A percentile compares a stretch with the other conserved stretches of the same genome.
Conservation (phyloP, 345 rosid species). For the Mallotus nudiflorus region DNA sequence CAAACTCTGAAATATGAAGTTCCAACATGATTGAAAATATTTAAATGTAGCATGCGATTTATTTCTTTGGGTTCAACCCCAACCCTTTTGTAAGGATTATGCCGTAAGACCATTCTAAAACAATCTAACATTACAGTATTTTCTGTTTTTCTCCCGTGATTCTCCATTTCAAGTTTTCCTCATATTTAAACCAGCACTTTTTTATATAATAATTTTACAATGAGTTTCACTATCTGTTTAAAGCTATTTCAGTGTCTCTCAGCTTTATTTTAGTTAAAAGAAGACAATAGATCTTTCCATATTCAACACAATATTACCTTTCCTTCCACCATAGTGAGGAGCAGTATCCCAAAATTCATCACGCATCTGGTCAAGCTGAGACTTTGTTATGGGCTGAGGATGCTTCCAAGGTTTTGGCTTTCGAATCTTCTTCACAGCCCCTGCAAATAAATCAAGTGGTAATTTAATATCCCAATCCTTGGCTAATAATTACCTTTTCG, state of each 20-base stretch:
- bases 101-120: too few species aligned
- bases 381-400: constrained; percentile 68
- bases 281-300: not conserved
- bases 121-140: not conserved
- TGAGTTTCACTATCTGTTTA: not conserved
- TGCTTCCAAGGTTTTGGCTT: constrained; percentile 95
- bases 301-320: constrained; percentile 43
- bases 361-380: constrained; percentile 68
- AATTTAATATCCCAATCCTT: not conserved
- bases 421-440: constrained; percentile 60
- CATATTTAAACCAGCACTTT: not conserved
- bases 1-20: not conserved
- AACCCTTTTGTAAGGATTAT: too few species aligned
- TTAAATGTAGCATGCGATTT: too few species aligned
- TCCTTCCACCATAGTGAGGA: constrained; percentile 89
- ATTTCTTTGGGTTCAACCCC: too few species aligned
- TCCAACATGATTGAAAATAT: too few species aligned
- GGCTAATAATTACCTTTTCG: not conserved
- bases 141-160: not conserved
- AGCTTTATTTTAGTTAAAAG: not conserved
- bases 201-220: not conserved
- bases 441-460: constrained; percentile 35
- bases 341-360: constrained; percentile 98
- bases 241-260: not conserved
- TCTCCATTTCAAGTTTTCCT: not conserved